A percentile compares a stretch with the other conserved stretches of the same genome.
These are phyloP conservation scores for Sphaceloma murrayae DNA, from an alignment of 2,329 filamentous ascomycete genomes.

Conservation along the genomic window DNA sequence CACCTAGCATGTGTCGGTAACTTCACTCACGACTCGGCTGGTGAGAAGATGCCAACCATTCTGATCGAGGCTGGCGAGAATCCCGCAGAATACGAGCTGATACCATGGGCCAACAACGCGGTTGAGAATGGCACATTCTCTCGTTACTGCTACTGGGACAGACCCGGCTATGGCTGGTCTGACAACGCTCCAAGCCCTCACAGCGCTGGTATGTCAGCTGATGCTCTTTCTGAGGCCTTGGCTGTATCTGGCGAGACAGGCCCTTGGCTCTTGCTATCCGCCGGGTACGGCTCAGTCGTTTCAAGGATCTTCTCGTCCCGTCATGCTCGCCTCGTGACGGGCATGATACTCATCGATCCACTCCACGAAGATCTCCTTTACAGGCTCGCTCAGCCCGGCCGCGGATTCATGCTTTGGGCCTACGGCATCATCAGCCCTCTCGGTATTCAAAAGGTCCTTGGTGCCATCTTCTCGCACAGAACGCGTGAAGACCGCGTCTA, in stretches of 20 bases:
- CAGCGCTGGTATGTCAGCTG: slow-evolving; percentile 84
- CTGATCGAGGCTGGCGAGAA: slow-evolving; percentile 76
- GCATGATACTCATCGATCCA: slow-evolving; percentile 76
- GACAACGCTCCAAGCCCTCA: slow-evolving; percentile 91
- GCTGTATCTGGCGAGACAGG: slow-evolving; percentile 70
- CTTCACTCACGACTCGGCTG: slow-evolving; percentile 44
- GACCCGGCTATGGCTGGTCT: slow-evolving; percentile 77
- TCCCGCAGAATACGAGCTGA: slow-evolving; percentile 68
- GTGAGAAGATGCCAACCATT: slow-evolving; percentile 61
- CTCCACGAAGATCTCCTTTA: slow-evolving; percentile 78
- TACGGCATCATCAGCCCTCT: slow-evolving; percentile 79
- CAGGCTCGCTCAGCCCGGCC: slow-evolving; percentile 54
- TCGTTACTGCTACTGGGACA: slow-evolving; percentile 91
- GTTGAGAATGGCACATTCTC: slow-evolving; percentile 71
- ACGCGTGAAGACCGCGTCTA: slow-evolving; percentile 75
- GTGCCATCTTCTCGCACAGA: slow-evolving; percentile 72
- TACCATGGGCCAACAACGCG: slow-evolving; percentile 67
- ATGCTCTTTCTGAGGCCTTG: slow-evolving; percentile 79
- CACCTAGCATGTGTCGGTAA: slow-evolving; percentile 82
- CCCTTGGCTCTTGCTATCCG: slow-evolving; percentile 79
- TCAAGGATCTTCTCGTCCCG: slow-evolving; percentile 84
- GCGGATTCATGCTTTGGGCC: slow-evolving; percentile 79
- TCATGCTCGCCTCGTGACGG: slow-evolving; percentile 63
- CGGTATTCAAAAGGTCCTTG: slow-evolving; percentile 69
- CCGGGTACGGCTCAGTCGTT: slow-evolving; percentile 80